Percentiles rank a stretch among this genome's conserved stretches.
These are phyloP conservation scores for Cyberlindnera amylophila DNA, from an alignment of 805 yeast species.

Conservation along the genomic window DNA sequence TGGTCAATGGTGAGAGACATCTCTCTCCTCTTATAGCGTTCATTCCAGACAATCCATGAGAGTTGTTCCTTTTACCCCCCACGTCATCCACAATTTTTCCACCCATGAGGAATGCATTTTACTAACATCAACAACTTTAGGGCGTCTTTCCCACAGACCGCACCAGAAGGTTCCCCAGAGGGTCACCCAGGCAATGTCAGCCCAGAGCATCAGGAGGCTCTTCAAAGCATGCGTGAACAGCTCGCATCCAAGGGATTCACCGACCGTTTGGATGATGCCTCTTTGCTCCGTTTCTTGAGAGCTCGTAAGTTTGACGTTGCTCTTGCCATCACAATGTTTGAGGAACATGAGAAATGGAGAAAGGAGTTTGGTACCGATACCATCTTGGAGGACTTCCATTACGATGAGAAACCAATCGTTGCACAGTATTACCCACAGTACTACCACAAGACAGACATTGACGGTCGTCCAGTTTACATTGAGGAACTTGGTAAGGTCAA, in stretches of 20 bases:
- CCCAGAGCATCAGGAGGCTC: slow-evolving; percentile 56
- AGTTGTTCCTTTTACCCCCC: too few species aligned
- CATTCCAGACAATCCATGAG: too few species aligned
- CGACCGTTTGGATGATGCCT: slow-evolving; percentile 83
- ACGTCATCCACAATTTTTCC: too few species aligned
- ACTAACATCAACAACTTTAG: slow-evolving; percentile 13
- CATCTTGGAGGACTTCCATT: slow-evolving; percentile 81
- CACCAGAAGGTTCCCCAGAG: slow-evolving; percentile 57
- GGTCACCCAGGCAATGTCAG: slow-evolving; percentile 84
- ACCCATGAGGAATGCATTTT: background rate
- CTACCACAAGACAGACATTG: slow-evolving; percentile 94
- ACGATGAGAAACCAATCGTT: slow-evolving; percentile 88
- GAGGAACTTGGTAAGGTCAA: slow-evolving; percentile 94
- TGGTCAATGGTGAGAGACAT: too few species aligned
- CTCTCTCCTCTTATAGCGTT: too few species aligned
- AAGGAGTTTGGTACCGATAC: slow-evolving; percentile 81
- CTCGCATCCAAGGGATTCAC: slow-evolving; percentile 63
- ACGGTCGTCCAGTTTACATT: slow-evolving; percentile 93
- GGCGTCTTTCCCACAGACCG: slow-evolving; percentile 63
- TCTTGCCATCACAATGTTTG: slow-evolving; percentile 78
- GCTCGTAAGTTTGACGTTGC: slow-evolving; percentile 91
- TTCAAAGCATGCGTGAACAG: slow-evolving; percentile 54
- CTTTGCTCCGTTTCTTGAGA: slow-evolving; percentile 79
- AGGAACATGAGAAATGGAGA: slow-evolving; percentile 90
- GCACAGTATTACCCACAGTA: slow-evolving; percentile 93